Conservation (phyloP, 768 basidiomycete species). For the Suillus hirtellus region DNA sequence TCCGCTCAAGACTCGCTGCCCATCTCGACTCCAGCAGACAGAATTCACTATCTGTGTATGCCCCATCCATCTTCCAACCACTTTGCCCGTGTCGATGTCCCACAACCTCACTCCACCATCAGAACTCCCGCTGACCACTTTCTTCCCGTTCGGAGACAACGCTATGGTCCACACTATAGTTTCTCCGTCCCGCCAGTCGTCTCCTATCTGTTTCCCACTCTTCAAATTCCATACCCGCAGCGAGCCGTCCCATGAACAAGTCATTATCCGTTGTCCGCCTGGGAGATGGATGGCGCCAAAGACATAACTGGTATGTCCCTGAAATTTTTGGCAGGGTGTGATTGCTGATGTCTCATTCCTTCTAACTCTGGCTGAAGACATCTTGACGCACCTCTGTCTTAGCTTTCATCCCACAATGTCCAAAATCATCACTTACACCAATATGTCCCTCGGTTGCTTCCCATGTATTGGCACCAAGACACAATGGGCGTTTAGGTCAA, state of each 20-base stretch:
- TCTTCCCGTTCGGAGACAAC: neutral
- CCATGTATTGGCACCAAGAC: no score
- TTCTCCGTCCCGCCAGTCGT: neutral
- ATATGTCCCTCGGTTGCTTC: no score
- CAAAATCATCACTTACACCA: no score
- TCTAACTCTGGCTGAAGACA: neutral
- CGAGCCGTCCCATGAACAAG: neutral
- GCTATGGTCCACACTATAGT: neutral
- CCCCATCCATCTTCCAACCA: neutral
- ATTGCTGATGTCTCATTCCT: neutral
- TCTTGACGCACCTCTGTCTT: neutral
- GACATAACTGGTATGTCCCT: neutral
- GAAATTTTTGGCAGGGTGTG: neutral
- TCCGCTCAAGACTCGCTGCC: neutral
- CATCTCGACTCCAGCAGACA: neutral
- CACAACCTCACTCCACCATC: neutral
- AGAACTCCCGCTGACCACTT: neutral
- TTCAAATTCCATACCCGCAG: neutral
- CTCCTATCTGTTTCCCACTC: neutral
- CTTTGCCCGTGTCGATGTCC: neutral
- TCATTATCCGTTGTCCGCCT: neutral
- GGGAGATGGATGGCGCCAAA: neutral
- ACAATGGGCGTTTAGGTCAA: no score
- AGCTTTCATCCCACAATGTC: no score
- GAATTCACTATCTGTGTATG: no score